Evolutionary conservation across 441 rosid species (phyloP).

Genomic region (Populus hybrid): DNA sequence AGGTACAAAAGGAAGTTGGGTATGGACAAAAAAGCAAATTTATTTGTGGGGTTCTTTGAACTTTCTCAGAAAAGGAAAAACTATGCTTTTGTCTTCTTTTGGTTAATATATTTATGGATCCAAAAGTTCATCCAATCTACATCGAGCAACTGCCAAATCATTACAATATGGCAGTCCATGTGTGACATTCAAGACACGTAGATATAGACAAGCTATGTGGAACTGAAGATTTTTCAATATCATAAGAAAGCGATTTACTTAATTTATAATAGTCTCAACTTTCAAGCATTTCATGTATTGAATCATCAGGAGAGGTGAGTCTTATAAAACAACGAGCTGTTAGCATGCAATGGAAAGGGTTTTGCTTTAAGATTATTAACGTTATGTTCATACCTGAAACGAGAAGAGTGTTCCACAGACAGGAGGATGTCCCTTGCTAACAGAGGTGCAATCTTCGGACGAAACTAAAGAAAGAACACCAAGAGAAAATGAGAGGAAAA

Average conservation of each 20-base stretch:
- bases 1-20: constrained; percentile 17
- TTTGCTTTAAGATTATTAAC: neutral
- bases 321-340: neutral
- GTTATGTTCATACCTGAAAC: neutral
- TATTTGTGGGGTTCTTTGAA: neutral
- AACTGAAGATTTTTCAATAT: too few species aligned
- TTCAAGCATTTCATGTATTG: neutral
- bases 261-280: neutral
- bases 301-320: neutral
- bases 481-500: neutral
- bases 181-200: neutral
- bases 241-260: neutral
- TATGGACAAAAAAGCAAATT: constrained; percentile 1
- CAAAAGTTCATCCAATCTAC: neutral
- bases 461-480: neutral
- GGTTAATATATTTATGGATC: neutral
- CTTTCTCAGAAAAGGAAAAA: neutral
- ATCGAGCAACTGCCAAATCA: neutral
- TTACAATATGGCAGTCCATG: neutral
- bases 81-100: neutral
- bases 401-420: neutral
- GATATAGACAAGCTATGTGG: neutral
- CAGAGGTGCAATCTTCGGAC: neutral
- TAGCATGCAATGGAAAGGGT: neutral
- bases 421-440: neutral